These are phyloP conservation scores for Micractinium conductrix DNA, from an alignment of 139 green algal species.

Conservation along the genomic window DNA sequence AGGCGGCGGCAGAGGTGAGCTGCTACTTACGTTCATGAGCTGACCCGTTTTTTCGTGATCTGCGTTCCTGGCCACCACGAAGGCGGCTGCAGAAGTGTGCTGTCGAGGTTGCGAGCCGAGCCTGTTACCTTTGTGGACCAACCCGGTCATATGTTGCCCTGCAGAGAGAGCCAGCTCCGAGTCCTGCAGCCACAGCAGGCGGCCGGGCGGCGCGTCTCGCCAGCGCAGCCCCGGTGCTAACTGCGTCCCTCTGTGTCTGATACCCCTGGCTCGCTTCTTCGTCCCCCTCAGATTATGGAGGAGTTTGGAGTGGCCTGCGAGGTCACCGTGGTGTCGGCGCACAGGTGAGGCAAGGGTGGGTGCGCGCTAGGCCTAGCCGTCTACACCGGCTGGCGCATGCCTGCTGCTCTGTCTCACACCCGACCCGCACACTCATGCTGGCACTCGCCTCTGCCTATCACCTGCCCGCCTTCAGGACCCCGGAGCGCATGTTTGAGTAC, in stretches of 20 bases:
- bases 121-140: no score
- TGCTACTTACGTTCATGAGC: background rate
- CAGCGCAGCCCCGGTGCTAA: no score
- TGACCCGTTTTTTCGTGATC: background rate
- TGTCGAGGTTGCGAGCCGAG: no score
- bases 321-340: slow-evolving; percentile 93
- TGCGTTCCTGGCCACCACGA: background rate
- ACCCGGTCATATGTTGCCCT: no score
- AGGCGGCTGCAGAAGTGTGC: slow-evolving; percentile 16
- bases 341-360: slow-evolving; percentile 53
- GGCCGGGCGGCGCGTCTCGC: no score
- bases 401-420: background rate
- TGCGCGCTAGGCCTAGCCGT: background rate
- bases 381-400: background rate
- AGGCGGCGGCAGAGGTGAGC: slow-evolving; percentile 67
- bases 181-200: no score
- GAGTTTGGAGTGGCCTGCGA: slow-evolving; percentile 82
- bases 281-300: slow-evolving; percentile 76
- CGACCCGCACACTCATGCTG: background rate
- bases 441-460: background rate
- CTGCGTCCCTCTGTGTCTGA: no score
- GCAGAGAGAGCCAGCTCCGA: no score
- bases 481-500: slow-evolving; percentile 95
- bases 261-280: no score
- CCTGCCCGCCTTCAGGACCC: slow-evolving; percentile 66